Evolutionary conservation across 2,329 filamentous ascomycete species (phyloP).

Genomic region (Arthrobotrys pseudoclavata): DNA sequence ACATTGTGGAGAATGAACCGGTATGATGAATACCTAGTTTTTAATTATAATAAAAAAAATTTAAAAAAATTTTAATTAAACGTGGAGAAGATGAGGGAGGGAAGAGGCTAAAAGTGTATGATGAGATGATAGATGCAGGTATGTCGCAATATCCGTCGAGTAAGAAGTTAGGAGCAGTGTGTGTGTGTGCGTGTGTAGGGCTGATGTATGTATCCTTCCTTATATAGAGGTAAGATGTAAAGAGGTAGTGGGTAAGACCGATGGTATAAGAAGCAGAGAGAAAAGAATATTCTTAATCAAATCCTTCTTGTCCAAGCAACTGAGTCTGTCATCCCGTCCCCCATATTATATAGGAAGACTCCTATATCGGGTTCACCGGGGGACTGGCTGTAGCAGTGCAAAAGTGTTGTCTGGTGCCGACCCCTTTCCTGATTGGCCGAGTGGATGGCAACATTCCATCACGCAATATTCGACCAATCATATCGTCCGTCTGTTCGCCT

Average conservation of each 20-base stretch:
- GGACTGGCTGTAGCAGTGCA: slow-evolving; percentile 32
- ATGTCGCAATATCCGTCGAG: slow-evolving; percentile 50
- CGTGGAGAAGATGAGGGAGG: slow-evolving; percentile 31
- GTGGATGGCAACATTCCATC: slow-evolving; percentile 56
- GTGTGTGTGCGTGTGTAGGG: slow-evolving; percentile 2
- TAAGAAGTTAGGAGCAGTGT: neutral
- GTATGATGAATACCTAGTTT: slow-evolving; percentile 20
- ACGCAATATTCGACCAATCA: slow-evolving; percentile 58
- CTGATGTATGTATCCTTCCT: slow-evolving; percentile 15
- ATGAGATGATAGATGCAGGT: slow-evolving; percentile 42
- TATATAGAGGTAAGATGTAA: neutral
- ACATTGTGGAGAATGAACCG: slow-evolving; percentile 26
- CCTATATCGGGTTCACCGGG: slow-evolving; percentile 33
- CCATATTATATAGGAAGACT: slow-evolving; percentile 25
- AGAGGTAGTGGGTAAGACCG: neutral
- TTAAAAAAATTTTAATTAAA: neutral
- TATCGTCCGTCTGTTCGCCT: slow-evolving; percentile 27
- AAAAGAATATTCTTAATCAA: slow-evolving; percentile 20
- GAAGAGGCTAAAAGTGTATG: slow-evolving; percentile 23
- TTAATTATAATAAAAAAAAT: slow-evolving; percentile 6
- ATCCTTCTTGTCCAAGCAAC: slow-evolving; percentile 27
- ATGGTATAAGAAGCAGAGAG: neutral
- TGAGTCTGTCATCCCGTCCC: slow-evolving; percentile 23
- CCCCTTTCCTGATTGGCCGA: slow-evolving; percentile 30
- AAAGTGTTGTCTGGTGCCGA: slow-evolving; percentile 54